These are phyloP conservation scores for Hydnum rufescens DNA, from an alignment of 768 basidiomycete genomes.

Conservation along the genomic window DNA sequence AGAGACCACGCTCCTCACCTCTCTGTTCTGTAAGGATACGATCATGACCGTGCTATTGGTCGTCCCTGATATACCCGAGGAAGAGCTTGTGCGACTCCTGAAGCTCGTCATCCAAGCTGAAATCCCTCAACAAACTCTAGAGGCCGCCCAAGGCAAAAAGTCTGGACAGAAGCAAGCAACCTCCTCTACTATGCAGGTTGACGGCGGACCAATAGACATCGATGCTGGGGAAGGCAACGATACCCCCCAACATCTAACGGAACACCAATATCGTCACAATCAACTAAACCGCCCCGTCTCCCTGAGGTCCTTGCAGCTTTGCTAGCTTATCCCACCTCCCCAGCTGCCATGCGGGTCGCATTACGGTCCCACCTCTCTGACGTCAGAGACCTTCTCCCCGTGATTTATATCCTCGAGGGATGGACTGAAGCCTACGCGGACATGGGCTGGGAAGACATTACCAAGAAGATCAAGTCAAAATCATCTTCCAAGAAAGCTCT, in stretches of 20 bases:
- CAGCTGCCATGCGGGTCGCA: constrained; percentile 27
- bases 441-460: no score
- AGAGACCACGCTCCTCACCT: constrained; percentile 6
- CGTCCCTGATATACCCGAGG: constrained; percentile 46
- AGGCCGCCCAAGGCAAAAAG: no score
- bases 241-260: neutral
- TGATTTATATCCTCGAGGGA: constrained; percentile 28
- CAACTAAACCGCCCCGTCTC: constrained; percentile 18
- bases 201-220: neutral
- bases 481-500: neutral
- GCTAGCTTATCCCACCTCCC: constrained; percentile 24
- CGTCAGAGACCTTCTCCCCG: constrained; percentile 26
- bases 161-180: no score
- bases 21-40: neutral
- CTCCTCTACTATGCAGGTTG: no score
- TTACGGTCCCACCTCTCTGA: constrained; percentile 31
- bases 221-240: neutral
- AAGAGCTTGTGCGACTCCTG: constrained; percentile 37
- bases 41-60: neutral
- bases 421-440: constrained; percentile 20
- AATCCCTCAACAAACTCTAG: constrained; percentile 17
- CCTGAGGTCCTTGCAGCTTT: constrained; percentile 22
- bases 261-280: neutral
- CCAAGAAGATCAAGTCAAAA: no score
- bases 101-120: constrained; percentile 26